Percentiles rank a stretch among this genome's conserved stretches.
Evolutionary conservation across 2,329 filamentous ascomycete genomes (phyloP).

Genomic region (Calonectria fujianensis): DNA sequence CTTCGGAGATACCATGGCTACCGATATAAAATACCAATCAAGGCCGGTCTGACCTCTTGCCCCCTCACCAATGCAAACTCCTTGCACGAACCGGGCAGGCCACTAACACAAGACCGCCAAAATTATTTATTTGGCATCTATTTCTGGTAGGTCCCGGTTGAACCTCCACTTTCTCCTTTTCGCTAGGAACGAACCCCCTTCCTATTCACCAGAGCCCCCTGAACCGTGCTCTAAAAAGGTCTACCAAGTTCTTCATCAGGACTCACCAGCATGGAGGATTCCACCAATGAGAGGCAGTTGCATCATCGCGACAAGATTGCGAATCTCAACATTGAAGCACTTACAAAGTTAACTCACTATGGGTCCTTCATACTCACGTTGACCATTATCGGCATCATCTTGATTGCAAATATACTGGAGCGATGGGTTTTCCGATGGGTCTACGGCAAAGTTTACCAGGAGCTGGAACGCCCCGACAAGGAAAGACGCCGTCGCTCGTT

Average conservation of each 20-base stretch:
- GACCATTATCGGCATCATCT: background rate
- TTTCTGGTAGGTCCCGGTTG: background rate
- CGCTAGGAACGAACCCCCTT: background rate
- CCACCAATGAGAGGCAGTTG: background rate
- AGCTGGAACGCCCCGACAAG: background rate
- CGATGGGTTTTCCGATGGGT: background rate
- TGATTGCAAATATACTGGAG: background rate
- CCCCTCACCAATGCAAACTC: background rate
- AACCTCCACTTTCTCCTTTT: background rate
- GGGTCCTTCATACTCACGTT: background rate
- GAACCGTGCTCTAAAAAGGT: background rate
- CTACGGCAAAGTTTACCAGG: background rate
- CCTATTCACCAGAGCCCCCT: rapidly evolving
- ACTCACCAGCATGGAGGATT: background rate
- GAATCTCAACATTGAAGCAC: background rate
- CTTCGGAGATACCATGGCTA: background rate
- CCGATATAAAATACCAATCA: background rate
- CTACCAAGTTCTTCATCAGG: background rate
- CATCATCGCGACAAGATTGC: background rate
- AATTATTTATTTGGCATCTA: background rate
- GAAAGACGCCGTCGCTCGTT: background rate
- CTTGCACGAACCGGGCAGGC: background rate
- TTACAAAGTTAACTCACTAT: background rate
- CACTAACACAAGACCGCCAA: background rate
- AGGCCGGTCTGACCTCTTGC: background rate